These are phyloP conservation scores for Pisolithus microcarpus DNA, from an alignment of 768 basidiomycete genomes.

Conservation along the genomic window DNA sequence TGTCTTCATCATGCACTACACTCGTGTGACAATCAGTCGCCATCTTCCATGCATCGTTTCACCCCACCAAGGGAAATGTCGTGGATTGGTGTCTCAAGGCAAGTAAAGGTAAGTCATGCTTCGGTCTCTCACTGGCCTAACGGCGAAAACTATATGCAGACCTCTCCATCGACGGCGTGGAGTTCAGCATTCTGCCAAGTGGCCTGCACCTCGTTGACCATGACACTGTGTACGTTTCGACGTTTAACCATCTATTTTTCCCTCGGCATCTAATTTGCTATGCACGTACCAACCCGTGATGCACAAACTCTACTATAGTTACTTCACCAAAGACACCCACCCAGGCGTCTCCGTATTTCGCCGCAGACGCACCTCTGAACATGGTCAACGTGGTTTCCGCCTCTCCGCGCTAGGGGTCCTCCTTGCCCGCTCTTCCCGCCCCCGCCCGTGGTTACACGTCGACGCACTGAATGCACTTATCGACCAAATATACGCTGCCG, in stretches of 20 bases:
- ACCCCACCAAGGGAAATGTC: constrained; percentile 73
- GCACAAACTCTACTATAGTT: constrained; percentile 32
- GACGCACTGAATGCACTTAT: constrained; percentile 55
- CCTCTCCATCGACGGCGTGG: constrained; percentile 59
- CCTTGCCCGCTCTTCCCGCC: constrained; percentile 53
- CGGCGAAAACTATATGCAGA: constrained; percentile 31
- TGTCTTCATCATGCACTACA: not conserved
- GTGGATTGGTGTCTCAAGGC: constrained; percentile 75
- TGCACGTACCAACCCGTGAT: constrained; percentile 1
- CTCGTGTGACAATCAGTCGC: constrained; percentile 44
- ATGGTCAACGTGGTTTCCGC: constrained; percentile 72
- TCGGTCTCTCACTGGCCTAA: not conserved
- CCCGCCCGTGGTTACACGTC: constrained; percentile 74
- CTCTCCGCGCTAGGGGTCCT: constrained; percentile 74
- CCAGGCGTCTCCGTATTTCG: constrained; percentile 72
- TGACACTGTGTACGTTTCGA: constrained; percentile 63
- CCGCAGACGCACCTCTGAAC: constrained; percentile 57
- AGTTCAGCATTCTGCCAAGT: constrained; percentile 77
- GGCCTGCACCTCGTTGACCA: constrained; percentile 74
- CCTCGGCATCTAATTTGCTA: not conserved
- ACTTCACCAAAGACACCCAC: constrained; percentile 63
- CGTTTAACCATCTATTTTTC: not conserved
- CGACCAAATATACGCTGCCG: constrained; percentile 42
- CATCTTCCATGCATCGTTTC: constrained; percentile 80
- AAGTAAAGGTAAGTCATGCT: constrained; percentile 45